Base-by-base conservation (phyloP, 2,329 filamentous ascomycete genomes). In the Colletotrichum tabaci region DNA sequence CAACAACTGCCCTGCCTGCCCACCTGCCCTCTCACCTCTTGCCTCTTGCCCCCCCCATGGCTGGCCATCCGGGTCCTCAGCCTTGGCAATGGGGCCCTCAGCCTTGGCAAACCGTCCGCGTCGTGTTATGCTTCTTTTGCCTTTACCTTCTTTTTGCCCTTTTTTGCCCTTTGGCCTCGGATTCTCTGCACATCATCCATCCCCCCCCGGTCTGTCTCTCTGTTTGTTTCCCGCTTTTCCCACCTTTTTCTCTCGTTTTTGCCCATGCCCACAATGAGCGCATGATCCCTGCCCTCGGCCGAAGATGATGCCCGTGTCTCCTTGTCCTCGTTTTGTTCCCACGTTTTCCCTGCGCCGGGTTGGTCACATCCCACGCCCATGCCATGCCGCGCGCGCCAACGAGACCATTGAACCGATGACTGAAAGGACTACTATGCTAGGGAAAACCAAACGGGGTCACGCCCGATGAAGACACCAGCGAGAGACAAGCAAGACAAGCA, bases 71-170 rank as follows among this genome's bases (percentile, higher is more conserved):
- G 46, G 69, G 69, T 71, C 13, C 65, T 61, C 68, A 71, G 53
- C 66, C 69, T 71, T 71, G 69, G 69, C 69, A 47, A 64, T 46
- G 58, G 65, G 69, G 46, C 57, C n/a, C 16, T 71, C 69, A 71
- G 69, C 69, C 69, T 71, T 71, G 69, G 69, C 69, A 69, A 40
- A 49, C 23, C n/a, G 40, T 55, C 47, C 16, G n/a, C 65, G 69
- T 71, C 40, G 65, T 68, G 40, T 71, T 68, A 63, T 62, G 68
- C 68, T 70, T 44, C 50, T 69, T 15, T 3, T 15, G 13, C 4
- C 23, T 15, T 30, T 3, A 7, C 49, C 23, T 7, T 30, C 16
- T 26, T 63, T 61, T 63, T 44, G 30, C 30, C 30, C 8, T 35
- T 9, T 30, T 35, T 35, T 35, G 4, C 30, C 13, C 30, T 35